Conservation (phyloP, 352 stramenopile species). For the Vaucheria bursata region DNA sequence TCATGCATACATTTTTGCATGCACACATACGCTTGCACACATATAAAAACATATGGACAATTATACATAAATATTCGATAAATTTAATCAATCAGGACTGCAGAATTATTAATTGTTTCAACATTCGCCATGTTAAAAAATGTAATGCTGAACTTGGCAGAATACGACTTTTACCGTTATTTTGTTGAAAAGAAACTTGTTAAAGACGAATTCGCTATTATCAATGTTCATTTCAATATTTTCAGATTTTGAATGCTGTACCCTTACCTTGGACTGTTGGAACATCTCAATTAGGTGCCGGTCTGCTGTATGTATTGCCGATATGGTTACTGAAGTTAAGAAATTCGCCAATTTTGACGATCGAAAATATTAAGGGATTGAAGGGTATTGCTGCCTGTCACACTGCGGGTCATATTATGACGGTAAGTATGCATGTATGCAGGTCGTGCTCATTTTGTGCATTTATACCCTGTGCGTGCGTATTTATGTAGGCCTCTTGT, state of each 20-base stretch:
- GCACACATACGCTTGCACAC: too few relatives aligned
- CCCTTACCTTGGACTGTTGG: conserved; percentile 65
- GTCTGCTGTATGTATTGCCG: conserved; percentile 41
- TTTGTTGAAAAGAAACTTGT: not conserved
- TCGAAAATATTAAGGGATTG: conserved; percentile 48
- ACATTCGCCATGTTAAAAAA: not conserved
- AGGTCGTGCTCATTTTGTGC: too few relatives aligned
- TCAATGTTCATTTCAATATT: not conserved
- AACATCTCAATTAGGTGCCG: conserved; percentile 55
- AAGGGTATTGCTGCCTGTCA: conserved; percentile 50
- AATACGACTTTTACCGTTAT: not conserved
- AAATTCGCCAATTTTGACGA: conserved; percentile 61
- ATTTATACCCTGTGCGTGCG: too few relatives aligned
- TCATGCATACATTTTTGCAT: too few relatives aligned
- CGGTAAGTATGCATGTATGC: too few relatives aligned
- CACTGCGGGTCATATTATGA: conserved; percentile 56
- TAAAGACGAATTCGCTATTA: not conserved
- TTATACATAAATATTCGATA: not conserved
- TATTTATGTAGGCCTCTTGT: too few relatives aligned
- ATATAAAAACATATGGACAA: too few relatives aligned
- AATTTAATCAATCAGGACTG: not conserved
- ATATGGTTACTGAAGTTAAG: conserved; percentile 60
- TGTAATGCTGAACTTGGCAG: too few relatives aligned
- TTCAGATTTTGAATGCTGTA: conserved; percentile 56
- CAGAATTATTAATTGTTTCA: not conserved